Evolutionary conservation across 108 stramenopile species (phyloP).

Genomic region (Cyclotella sp.): DNA sequence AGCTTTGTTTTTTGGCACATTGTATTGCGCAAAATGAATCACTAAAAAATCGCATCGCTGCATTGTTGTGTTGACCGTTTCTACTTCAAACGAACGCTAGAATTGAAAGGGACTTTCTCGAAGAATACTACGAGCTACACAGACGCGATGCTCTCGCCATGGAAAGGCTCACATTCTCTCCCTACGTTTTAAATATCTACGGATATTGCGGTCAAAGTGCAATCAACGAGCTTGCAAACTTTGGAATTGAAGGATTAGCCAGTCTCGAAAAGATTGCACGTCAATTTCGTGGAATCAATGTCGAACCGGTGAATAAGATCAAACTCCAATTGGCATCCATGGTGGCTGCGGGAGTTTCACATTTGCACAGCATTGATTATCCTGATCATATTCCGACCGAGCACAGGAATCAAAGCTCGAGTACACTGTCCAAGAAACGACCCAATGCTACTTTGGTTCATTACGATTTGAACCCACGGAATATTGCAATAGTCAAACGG

Average conservation of each 20-base stretch:
- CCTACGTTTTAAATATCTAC: constrained; percentile 82
- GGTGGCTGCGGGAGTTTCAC: constrained; percentile 74
- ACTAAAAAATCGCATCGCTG: not conserved
- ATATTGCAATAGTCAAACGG: constrained; percentile 74
- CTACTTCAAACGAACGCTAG: constrained; percentile 16
- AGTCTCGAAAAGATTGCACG: constrained; percentile 69
- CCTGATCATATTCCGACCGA: constrained; percentile 29
- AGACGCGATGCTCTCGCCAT: constrained; percentile 88
- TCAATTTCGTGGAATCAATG: constrained; percentile 57
- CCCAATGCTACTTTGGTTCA: constrained; percentile 76
- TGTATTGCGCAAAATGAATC: not conserved
- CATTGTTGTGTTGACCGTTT: not conserved
- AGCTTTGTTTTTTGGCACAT: not conserved
- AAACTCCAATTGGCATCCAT: constrained; percentile 76
- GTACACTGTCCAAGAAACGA: not conserved
- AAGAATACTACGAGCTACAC: constrained; percentile 85
- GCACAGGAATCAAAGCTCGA: not conserved
- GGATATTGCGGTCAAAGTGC: constrained; percentile 90
- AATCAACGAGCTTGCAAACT: constrained; percentile 84
- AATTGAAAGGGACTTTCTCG: constrained; percentile 79
- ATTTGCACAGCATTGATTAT: constrained; percentile 74
- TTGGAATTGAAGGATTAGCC: constrained; percentile 56
- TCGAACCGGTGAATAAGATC: constrained; percentile 56
- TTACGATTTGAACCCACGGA: constrained; percentile 86
- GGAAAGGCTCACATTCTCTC: constrained; percentile 81